Percentiles rank a stretch among this genome's conserved stretches.
phyloP scores from a whole-genome alignment of 495 filamentous ascomycete species.

The Hypoxylon intermedium region DNA sequence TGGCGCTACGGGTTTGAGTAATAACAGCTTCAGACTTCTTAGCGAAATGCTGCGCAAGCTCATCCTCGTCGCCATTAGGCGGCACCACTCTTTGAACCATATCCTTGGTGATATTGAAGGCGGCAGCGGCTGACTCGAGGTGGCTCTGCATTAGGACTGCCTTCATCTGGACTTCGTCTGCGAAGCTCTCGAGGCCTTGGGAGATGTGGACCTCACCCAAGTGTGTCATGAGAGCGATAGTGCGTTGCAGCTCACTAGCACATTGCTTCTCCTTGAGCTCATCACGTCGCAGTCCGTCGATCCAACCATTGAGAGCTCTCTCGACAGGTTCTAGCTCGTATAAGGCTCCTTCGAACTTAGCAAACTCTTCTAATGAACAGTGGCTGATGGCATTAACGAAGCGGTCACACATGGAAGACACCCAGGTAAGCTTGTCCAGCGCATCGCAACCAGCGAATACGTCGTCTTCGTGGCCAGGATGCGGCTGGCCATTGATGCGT shows the following conservation, averaged over 20 bases:
- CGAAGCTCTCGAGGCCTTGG: constrained; percentile 74
- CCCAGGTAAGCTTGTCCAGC: constrained; percentile 84
- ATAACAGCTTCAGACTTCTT: constrained; percentile 75
- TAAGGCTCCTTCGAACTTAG: constrained; percentile 72
- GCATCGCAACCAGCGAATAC: constrained; percentile 78
- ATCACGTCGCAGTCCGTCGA: constrained; percentile 81
- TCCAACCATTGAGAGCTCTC: constrained; percentile 84
- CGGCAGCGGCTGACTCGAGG: constrained; percentile 76
- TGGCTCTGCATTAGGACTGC: constrained; percentile 78
- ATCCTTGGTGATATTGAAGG: constrained; percentile 65
- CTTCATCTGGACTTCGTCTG: constrained; percentile 78
- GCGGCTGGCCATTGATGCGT: constrained; percentile 63
- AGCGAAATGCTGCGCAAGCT: constrained; percentile 70
- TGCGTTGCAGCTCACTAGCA: constrained; percentile 77
- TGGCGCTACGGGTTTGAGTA: constrained; percentile 77
- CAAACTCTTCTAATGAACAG: constrained; percentile 80
- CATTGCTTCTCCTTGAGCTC: constrained; percentile 87
- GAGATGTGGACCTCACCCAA: constrained; percentile 81
- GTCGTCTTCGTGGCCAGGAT: constrained; percentile 70
- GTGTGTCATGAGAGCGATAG: constrained; percentile 84
- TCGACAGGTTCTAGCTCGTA: constrained; percentile 95
- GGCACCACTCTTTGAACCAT: constrained; percentile 71
- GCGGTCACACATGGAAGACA: constrained; percentile 79
- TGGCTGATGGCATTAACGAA: constrained; percentile 79
- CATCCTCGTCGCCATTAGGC: constrained; percentile 60